These are phyloP conservation scores for Fistulifera pelliculosa DNA, from an alignment of 108 stramenopile species.

Conservation along the genomic window DNA sequence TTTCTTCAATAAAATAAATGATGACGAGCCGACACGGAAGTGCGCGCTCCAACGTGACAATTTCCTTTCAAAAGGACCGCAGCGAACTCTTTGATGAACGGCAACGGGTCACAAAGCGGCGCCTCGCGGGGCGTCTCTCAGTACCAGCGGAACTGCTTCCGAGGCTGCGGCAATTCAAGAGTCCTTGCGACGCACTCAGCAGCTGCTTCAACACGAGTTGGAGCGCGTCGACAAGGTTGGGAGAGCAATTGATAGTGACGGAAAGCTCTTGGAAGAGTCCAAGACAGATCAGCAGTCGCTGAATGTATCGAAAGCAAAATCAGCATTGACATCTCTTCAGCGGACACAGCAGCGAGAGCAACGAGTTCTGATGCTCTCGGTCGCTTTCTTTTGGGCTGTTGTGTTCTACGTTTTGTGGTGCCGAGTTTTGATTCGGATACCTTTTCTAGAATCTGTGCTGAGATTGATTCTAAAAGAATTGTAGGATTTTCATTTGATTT, in stretches of 20 bases:
- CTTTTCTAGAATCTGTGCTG: slow-evolving; percentile 11
- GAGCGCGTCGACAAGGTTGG: slow-evolving; percentile 43
- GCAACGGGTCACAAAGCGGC: too few relatives aligned
- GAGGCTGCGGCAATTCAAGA: slow-evolving; percentile 47
- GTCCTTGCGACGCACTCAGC: slow-evolving; percentile 41
- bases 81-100: too few relatives aligned
- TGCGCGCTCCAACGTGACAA: too few relatives aligned
- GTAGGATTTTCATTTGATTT: not conserved
- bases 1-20: too few relatives aligned
- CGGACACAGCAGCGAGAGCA: slow-evolving; percentile 41
- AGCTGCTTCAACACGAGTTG: slow-evolving; percentile 38
- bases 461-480: not conserved
- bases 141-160: slow-evolving; percentile 21
- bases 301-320: slow-evolving; percentile 30
- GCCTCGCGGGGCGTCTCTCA: too few relatives aligned
- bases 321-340: slow-evolving; percentile 31
- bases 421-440: slow-evolving; percentile 35
- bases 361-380: slow-evolving; percentile 32
- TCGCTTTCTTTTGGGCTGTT: slow-evolving; percentile 34
- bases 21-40: too few relatives aligned
- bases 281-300: slow-evolving; percentile 37
- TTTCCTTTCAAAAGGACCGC: too few relatives aligned
- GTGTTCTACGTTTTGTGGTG: slow-evolving; percentile 46
- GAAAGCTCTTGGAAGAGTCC: slow-evolving; percentile 27
- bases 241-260: slow-evolving; percentile 45